Evolutionary conservation across 352 stramenopile genomes (phyloP).

Genomic region (Phytopythium cucurbitacearum): DNA sequence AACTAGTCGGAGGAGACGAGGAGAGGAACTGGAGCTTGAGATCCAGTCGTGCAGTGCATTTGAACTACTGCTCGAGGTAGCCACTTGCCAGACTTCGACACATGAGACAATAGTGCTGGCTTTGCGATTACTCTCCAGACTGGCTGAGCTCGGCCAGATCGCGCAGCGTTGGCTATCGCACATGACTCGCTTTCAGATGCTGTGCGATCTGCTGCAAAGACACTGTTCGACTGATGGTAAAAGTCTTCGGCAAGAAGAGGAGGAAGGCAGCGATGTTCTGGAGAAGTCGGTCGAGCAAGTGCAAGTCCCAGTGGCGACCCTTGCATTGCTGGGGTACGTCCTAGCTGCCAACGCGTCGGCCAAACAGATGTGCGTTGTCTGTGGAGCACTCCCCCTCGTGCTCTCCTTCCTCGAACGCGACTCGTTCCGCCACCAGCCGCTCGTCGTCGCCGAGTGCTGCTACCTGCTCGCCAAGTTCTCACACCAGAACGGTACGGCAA

Average conservation of each 20-base stretch:
- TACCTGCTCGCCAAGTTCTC: constrained; percentile 54
- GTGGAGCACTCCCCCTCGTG: constrained; percentile 19
- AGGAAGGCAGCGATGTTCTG: background rate
- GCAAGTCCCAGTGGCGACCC: constrained; percentile 7
- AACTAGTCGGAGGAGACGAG: constrained; percentile 1
- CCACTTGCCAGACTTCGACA: no score
- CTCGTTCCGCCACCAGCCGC: constrained; percentile 17
- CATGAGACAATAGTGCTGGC: constrained; percentile 17
- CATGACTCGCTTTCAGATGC: constrained; percentile 12
- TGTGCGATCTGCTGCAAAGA: constrained; percentile 20
- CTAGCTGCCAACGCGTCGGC: constrained; percentile 26
- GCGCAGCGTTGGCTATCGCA: constrained; percentile 24
- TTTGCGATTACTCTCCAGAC: constrained; percentile 23
- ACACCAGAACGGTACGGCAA: constrained; percentile 49
- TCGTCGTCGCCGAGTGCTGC: constrained; percentile 40
- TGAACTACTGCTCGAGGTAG: constrained; percentile 16
- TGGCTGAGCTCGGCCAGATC: constrained; percentile 16
- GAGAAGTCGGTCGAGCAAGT: constrained; percentile 5
- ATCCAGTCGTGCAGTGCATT: constrained; percentile 21
- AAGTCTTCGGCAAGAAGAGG: constrained; percentile 4
- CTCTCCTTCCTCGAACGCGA: constrained; percentile 27
- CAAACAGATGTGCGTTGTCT: constrained; percentile 30
- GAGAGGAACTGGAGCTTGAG: constrained; percentile 28
- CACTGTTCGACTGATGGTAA: constrained; percentile 10
- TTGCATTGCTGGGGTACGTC: constrained; percentile 16